These are phyloP conservation scores for Bonnemaisonia californica DNA, from an alignment of 31 red algal species.

Conservation along the genomic window DNA sequence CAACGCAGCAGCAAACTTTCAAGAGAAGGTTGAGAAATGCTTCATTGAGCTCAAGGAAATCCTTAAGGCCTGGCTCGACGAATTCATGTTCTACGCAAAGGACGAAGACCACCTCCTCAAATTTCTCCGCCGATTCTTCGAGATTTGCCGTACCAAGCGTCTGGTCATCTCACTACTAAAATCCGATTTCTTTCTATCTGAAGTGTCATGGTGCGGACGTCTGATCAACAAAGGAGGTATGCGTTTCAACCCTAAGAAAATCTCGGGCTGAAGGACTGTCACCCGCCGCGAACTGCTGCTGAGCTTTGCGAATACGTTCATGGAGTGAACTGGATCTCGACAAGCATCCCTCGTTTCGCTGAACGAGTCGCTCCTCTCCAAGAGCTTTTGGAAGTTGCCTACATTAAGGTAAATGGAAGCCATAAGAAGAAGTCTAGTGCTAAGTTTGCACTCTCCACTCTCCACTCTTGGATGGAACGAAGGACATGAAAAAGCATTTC, in stretches of 20 bases:
- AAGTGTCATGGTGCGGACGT: slow-evolving; percentile 9
- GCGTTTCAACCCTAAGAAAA: not conserved
- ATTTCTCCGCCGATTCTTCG: not conserved
- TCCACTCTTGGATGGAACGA: not conserved
- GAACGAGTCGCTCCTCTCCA: not conserved
- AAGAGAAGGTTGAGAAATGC: slow-evolving; percentile 11
- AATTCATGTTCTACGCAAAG: not conserved
- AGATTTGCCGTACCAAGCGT: not conserved
- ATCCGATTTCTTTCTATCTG: not conserved
- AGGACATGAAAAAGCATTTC: not conserved
- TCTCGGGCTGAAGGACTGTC: not conserved
- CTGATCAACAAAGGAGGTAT: not conserved
- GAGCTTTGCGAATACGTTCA: slow-evolving; percentile 13
- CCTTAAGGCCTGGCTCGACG: slow-evolving; percentile 16
- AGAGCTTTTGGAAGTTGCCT: not conserved
- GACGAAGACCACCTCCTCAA: not conserved
- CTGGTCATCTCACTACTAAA: not conserved
- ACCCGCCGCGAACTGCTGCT: not conserved
- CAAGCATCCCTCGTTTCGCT: not conserved
- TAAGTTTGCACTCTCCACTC: not conserved
- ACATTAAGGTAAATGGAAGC: not conserved
- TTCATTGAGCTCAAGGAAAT: not conserved
- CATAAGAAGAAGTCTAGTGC: not conserved
- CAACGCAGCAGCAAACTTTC: slow-evolving; percentile 11
- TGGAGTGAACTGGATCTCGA: not conserved